A percentile compares a stretch with the other conserved stretches of the same genome.
Conservation (phyloP, 805 yeast species). For the Candida xyloterini region DNA sequence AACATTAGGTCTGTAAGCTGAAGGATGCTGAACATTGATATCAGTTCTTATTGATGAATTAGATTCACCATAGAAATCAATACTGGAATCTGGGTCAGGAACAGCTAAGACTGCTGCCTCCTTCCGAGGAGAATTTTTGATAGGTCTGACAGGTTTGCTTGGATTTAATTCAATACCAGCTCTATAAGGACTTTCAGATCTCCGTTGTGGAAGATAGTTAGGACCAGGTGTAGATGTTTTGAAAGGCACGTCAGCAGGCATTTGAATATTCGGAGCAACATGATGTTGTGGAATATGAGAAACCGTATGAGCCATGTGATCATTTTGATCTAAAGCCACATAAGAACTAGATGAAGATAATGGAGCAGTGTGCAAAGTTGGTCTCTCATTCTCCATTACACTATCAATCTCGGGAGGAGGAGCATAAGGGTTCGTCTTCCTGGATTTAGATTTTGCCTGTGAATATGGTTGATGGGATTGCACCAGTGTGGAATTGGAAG, state of each 20-base stretch:
- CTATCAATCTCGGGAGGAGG: conserved; percentile 1
- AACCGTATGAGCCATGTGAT: neutral
- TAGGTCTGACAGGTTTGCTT: neutral
- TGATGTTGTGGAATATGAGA: neutral
- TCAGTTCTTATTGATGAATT: conserved; percentile 18
- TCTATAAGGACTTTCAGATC: conserved; percentile 1
- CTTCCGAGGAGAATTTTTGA: conserved; percentile 8
- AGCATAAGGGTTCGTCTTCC: conserved; percentile 13
- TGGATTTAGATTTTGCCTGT: conserved; percentile 15
- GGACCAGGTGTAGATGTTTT: conserved; percentile 11
- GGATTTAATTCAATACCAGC: neutral
- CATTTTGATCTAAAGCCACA: neutral
- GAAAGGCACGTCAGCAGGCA: conserved; percentile 1
- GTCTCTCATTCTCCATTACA: conserved; percentile 1
- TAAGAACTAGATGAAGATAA: conserved; percentile 5
- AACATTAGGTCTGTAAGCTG: conserved; percentile 12
- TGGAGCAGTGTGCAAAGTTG: conserved; percentile 5
- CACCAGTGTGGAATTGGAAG: conserved; percentile 23
- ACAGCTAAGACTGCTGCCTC: neutral
- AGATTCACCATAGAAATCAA: conserved; percentile 12
- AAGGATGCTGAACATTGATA: conserved; percentile 13
- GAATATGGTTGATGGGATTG: conserved; percentile 12
- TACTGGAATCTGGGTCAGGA: neutral
- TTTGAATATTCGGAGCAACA: neutral
- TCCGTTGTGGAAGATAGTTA: neutral